Evolutionary conservation across 2,329 filamentous ascomycete species (phyloP), one percentile per base, ranked within the genome.

Genomic region (Zymoseptoria tritici): DNA sequence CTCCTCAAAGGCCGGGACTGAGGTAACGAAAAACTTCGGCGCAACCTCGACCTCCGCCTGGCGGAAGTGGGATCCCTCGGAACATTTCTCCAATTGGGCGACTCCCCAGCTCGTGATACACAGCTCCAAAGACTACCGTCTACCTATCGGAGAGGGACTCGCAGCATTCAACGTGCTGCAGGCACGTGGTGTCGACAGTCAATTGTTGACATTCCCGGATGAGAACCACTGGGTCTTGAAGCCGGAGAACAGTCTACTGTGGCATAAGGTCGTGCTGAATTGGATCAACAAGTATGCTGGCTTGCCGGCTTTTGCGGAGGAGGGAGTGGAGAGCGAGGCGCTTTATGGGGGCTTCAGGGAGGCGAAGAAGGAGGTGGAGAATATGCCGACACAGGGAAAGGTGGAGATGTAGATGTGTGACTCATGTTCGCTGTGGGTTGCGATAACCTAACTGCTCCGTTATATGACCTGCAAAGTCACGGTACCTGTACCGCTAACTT

Each of bases 101-200:
- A 97, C 92, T 0, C 94, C 94, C 0, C 87, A 94, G 75, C 79
- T 99, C 62, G 86, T 95, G 62, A 91, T 97, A 57, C 93, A 97
- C 75, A 93, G 86, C 70, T 90, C 94, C 68, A 81, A 94, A 31
- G 93, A 97, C 74, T 97, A 96, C 72, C 84, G 93, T 19, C 78
- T 97, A 24, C 88, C 91, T 0, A 86, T 97, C 57, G 85, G 87
- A 0, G 93, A 97, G 74, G 92, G 91, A 0, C 75, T 96, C 57
- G 83, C 89, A 2, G 88, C 90, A 56, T 96, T 96, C 77, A 95
- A 96, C 64, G 86, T 91, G 7, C 78, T 96, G 29, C 91, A 96
- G 75, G 83, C 85, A 22, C 82, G 83, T 56, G 85, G 85, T 0
- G 81, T 96, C 1, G 86, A 89, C 20, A 94, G 89, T 73, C 85